phyloP scores from a whole-genome alignment of 345 rosid genomes.

The Salix udensis region DNA sequence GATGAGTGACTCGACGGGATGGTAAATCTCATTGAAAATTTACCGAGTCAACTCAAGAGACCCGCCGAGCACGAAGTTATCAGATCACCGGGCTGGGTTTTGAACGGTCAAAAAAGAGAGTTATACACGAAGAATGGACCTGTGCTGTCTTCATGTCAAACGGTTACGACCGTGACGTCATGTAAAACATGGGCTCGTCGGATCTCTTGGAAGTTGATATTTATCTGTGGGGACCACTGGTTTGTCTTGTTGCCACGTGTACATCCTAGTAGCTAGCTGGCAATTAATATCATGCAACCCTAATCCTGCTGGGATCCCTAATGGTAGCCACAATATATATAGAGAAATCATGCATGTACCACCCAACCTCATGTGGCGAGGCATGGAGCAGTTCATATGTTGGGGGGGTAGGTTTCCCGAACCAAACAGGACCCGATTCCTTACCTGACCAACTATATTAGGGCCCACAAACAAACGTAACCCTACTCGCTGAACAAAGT shows the following conservation, averaged over 20 bases:
- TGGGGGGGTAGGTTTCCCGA: slow-evolving; percentile 38
- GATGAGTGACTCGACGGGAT: not conserved
- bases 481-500: not conserved
- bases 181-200: slow-evolving; percentile 17
- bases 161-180: slow-evolving; percentile 61
- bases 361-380: slow-evolving; percentile 12
- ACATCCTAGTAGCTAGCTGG: not conserved
- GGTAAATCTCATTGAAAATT: not conserved
- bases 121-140: slow-evolving; percentile 2
- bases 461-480: slow-evolving; percentile 2
- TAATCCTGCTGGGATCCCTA: no score
- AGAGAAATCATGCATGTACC: not conserved
- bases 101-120: slow-evolving; percentile 19
- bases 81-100: not conserved
- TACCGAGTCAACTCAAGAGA: not conserved
- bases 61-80: not conserved
- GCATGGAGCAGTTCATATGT: slow-evolving; percentile 33
- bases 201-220: not conserved
- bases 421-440: slow-evolving; percentile 29
- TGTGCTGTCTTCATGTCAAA: slow-evolving; percentile 41
- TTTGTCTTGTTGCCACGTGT: not conserved
- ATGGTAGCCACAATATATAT: not conserved
- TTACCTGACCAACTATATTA: not conserved
- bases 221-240: not conserved
- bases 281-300: not conserved